Evolutionary conservation across 2,329 filamentous ascomycete species (phyloP).

Genomic region (Fusarium sp.): DNA sequence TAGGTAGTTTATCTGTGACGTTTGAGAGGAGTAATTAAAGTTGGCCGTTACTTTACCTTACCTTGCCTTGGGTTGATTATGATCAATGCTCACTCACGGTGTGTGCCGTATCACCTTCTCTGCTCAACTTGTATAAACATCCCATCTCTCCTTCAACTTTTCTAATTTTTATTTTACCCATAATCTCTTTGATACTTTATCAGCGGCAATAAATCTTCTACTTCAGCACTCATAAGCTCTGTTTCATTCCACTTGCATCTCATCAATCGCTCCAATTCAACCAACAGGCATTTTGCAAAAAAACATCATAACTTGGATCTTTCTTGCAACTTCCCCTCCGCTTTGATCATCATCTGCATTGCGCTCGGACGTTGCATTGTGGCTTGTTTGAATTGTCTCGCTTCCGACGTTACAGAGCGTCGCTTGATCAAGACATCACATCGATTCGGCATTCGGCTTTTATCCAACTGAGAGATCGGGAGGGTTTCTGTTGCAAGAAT

Average conservation of each 20-base stretch:
- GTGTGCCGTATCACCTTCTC: slow-evolving; percentile 9
- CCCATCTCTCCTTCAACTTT: neutral
- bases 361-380: slow-evolving; percentile 23
- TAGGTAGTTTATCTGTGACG: neutral
- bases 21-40: slow-evolving; percentile 19
- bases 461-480: slow-evolving; percentile 18
- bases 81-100: neutral
- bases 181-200: neutral
- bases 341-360: slow-evolving; percentile 1
- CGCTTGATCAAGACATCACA: slow-evolving; percentile 23
- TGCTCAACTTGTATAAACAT: slow-evolving; percentile 13
- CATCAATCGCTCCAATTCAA: slow-evolving; percentile 6
- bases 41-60: slow-evolving; percentile 7
- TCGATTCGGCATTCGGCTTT: slow-evolving; percentile 13
- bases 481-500: slow-evolving; percentile 1
- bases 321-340: neutral
- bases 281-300: neutral
- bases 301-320: neutral
- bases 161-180: neutral
- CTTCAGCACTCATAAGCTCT: neutral
- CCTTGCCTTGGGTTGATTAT: neutral
- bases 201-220: neutral
- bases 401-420: slow-evolving; percentile 21
- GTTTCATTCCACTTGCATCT: neutral
- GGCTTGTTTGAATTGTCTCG: slow-evolving; percentile 18